Evolutionary conservation across 257 asterid genomes (phyloP), one percentile per base, ranked within the genome.

Genomic region (Haberlea rhodopensis): DNA sequence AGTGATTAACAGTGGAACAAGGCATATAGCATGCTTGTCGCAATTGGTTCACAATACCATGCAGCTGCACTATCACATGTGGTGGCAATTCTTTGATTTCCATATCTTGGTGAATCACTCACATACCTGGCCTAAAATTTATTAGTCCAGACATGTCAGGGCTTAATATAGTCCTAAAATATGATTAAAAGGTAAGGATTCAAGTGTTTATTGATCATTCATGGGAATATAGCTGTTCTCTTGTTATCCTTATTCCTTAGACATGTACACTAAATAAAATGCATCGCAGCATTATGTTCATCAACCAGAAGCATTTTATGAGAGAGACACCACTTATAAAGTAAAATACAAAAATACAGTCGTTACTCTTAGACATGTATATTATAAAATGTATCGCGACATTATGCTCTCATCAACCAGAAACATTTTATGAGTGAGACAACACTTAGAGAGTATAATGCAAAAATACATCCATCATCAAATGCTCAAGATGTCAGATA

Each of bases 271-370:
- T 37, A 20, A 2, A 22, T 6, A 56, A 71, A 29, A 70, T 37
- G 5, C 4, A 63, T 37, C 28, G 19, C 22, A 21, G 57, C n/a
- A 65, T 32, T 27, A 62, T 5, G 23, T 34, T 64, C 62, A 64
- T 63, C 63, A 55, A n/a, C n/a, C n/a, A n/a, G n/a, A n/a, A n/a
- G n/a, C n/a, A n/a, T n/a, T n/a, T n/a, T n/a, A n/a, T n/a, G n/a
- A n/a, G n/a, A n/a, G n/a, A n/a, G n/a, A n/a, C n/a, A n/a, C n/a
- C n/a, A n/a, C n/a, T n/a, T n/a, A n/a, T n/a, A n/a, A n/a, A n/a
- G n/a, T n/a, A n/a, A n/a, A n/a, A n/a, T n/a, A n/a, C n/a, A n/a
- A n/a, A n/a, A n/a, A n/a, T n/a, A n/a, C n/a, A n/a, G n/a, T n/a
- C n/a, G n/a, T n/a, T n/a, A n/a, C n/a, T n/a, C n/a, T n/a, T n/a